phyloP scores from a whole-genome alignment of 345 rosid genomes.

The Dipteronia dyeriana region DNA sequence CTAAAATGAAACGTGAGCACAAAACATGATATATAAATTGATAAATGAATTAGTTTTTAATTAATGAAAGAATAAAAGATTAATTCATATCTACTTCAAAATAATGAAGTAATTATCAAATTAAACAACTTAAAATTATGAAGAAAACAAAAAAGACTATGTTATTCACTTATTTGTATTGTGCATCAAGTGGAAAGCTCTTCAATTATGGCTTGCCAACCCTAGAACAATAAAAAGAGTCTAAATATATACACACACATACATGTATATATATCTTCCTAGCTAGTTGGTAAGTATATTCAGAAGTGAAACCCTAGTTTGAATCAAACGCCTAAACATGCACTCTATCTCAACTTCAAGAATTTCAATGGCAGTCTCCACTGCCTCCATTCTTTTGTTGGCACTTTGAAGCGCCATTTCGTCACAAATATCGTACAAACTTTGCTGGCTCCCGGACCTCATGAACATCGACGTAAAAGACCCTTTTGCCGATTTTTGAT shows the following conservation, averaged over 20 bases:
- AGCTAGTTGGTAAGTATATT: slow-evolving; percentile 64
- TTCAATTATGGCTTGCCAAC: neutral
- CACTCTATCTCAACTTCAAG: slow-evolving; percentile 67
- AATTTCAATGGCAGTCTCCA: slow-evolving; percentile 66
- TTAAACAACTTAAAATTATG: neutral
- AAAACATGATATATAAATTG: too few relatives aligned
- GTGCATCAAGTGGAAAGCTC: neutral
- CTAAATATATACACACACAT: neutral
- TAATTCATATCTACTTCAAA: neutral
- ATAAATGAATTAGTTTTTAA: neutral
- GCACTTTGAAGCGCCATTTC: slow-evolving; percentile 60
- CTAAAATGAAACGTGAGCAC: too few relatives aligned
- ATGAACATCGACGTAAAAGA: slow-evolving; percentile 42
- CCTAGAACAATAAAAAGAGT: neutral
- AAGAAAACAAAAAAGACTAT: neutral
- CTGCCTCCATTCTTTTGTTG: slow-evolving; percentile 65
- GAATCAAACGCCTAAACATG: slow-evolving; percentile 70
- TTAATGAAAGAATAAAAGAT: neutral
- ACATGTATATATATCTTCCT: slow-evolving; percentile 2
- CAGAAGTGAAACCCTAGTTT: slow-evolving; percentile 78
- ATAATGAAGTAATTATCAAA: neutral
- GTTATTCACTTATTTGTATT: too few relatives aligned
- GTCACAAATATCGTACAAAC: slow-evolving; percentile 43
- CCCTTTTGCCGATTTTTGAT: slow-evolving; percentile 45
- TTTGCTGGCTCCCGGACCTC: slow-evolving; percentile 30